These are phyloP conservation scores for Theobroma grandiflorum DNA, from an alignment of 441 rosid genomes.

Conservation along the genomic window DNA sequence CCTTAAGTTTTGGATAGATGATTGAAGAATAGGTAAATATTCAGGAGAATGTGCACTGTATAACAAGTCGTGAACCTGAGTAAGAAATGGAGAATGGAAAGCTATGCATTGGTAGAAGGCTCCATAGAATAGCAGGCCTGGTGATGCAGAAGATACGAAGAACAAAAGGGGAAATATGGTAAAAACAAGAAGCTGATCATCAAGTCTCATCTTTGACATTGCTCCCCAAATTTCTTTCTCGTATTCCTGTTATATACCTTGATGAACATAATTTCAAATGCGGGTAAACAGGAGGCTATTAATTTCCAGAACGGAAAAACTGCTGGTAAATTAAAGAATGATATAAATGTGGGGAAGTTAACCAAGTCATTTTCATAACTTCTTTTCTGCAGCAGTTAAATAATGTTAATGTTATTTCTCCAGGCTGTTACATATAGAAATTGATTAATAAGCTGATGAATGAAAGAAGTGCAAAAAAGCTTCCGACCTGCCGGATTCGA, in stretches of 20 bases:
- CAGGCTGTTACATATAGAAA: too few relatives aligned
- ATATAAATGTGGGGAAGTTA: too few relatives aligned
- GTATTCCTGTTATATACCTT: background rate
- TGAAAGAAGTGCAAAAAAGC: too few relatives aligned
- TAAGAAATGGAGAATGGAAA: background rate
- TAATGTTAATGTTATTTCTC: too few relatives aligned
- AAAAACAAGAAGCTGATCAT: background rate
- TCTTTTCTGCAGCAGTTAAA: too few relatives aligned
- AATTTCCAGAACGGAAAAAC: too few relatives aligned
- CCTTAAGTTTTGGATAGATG: conserved; percentile 68
- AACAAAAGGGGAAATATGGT: background rate
- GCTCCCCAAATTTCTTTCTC: background rate
- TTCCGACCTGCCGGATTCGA: too few relatives aligned
- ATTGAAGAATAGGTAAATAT: conserved; percentile 40
- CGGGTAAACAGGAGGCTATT: too few relatives aligned
- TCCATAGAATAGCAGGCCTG: background rate
- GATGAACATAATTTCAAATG: background rate
- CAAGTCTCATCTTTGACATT: background rate
- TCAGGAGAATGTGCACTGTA: background rate
- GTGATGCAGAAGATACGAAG: background rate
- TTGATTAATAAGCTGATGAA: too few relatives aligned
- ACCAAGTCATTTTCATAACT: too few relatives aligned
- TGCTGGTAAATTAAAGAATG: too few relatives aligned
- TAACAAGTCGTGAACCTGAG: background rate
- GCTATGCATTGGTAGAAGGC: background rate